These are phyloP conservation scores for Larix kaempferi DNA, from an alignment of 75 land plant genomes.

Conservation along the genomic window DNA sequence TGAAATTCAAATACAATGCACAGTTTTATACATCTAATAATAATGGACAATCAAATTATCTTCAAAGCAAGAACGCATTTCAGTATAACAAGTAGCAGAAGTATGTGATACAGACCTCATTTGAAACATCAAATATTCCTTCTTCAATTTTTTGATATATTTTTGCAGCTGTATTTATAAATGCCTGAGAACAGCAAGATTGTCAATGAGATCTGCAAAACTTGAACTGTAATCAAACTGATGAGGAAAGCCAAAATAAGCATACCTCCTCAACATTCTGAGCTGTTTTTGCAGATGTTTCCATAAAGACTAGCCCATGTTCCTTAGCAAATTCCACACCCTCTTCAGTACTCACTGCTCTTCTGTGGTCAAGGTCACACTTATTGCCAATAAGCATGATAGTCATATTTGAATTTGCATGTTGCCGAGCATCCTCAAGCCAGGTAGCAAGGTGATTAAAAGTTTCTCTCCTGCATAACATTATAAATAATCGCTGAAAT, in stretches of 20 bases:
- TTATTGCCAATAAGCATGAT: conserved; percentile 86
- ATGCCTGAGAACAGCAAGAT: conserved; percentile 38
- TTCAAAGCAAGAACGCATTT: no score
- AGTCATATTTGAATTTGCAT: conserved; percentile 76
- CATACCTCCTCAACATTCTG: conserved; percentile 72
- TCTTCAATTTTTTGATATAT: conserved; percentile 75
- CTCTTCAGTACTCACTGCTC: conserved; percentile 79
- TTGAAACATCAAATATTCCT: conserved; percentile 68
- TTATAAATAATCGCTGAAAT: neutral
- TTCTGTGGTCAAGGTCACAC: conserved; percentile 66
- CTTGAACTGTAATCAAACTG: neutral
- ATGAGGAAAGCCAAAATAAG: neutral
- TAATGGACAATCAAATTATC: no score
- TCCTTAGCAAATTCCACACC: conserved; percentile 83
- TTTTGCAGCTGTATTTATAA: conserved; percentile 67
- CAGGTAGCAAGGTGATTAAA: conserved; percentile 67
- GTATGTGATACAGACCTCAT: conserved; percentile 37
- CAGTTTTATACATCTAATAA: no score
- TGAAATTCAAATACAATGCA: no score
- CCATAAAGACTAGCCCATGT: conserved; percentile 70
- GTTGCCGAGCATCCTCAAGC: conserved; percentile 70
- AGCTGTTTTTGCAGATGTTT: conserved; percentile 78
- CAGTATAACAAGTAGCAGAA: no score
- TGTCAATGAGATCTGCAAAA: neutral
- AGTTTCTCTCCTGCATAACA: conserved; percentile 55